Conservation (phyloP, 2,329 filamentous ascomycete species). For the Phialophora verrucosa region DNA sequence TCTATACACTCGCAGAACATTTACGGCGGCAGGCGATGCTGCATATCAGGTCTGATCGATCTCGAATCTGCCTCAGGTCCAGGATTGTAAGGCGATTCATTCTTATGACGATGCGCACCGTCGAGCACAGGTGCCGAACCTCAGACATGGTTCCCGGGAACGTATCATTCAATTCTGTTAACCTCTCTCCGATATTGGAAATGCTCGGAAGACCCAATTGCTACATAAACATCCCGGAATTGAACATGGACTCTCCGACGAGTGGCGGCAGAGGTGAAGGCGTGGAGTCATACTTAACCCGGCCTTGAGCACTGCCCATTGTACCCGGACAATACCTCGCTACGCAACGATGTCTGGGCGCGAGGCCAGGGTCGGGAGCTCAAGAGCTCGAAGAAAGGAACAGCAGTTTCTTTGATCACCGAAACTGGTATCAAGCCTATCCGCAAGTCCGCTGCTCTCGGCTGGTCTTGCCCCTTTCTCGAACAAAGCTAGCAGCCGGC, state of each 20-base stretch:
- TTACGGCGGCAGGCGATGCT: neutral
- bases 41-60: neutral
- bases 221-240: too few species aligned
- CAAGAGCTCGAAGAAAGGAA: neutral
- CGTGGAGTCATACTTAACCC: too few species aligned
- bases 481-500: neutral
- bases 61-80: neutral
- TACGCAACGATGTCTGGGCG: too few species aligned
- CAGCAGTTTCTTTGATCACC: neutral
- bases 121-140: neutral
- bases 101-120: neutral
- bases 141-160: neutral
- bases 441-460: neutral
- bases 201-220: too few species aligned
- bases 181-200: too few species aligned
- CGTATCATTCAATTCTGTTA: neutral
- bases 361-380: neutral
- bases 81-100: neutral
- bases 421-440: neutral
- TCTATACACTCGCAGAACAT: neutral
- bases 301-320: too few species aligned
- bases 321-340: too few species aligned
- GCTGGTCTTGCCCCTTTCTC: neutral
- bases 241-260: too few species aligned
- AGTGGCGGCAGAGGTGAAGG: too few species aligned